A percentile compares a stretch with the other conserved stretches of the same genome.
phyloP scores from a whole-genome alignment of 2,329 filamentous ascomycete genomes.

The Atkinsonella texensis region DNA sequence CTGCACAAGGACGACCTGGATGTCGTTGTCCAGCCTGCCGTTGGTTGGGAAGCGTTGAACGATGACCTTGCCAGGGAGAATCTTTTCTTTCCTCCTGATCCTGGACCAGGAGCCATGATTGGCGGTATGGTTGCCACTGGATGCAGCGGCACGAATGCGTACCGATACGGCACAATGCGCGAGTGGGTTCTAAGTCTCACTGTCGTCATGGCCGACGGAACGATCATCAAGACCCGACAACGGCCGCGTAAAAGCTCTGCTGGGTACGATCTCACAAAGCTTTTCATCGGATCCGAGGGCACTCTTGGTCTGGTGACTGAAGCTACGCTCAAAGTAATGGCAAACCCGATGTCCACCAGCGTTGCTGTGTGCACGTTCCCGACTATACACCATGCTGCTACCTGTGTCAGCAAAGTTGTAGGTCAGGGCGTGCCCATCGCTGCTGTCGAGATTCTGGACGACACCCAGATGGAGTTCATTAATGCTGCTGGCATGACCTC shows the following conservation, averaged over 20 bases:
- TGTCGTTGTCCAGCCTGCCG: slow-evolving; percentile 65
- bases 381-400: slow-evolving; percentile 56
- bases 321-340: slow-evolving; percentile 76
- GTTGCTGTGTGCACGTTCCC: slow-evolving; percentile 60
- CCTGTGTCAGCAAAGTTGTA: slow-evolving; percentile 72
- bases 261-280: slow-evolving; percentile 80
- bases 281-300: slow-evolving; percentile 85
- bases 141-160: slow-evolving; percentile 73
- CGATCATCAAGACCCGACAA: slow-evolving; percentile 79
- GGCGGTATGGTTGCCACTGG: slow-evolving; percentile 75
- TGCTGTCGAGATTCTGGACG: slow-evolving; percentile 86
- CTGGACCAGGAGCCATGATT: slow-evolving; percentile 84
- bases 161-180: slow-evolving; percentile 87
- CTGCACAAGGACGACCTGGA: slow-evolving; percentile 70
- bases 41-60: slow-evolving; percentile 81
- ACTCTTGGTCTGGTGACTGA: slow-evolving; percentile 87
- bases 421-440: slow-evolving; percentile 72
- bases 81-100: slow-evolving; percentile 86
- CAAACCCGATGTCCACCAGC: slow-evolving; percentile 64
- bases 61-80: slow-evolving; percentile 60
- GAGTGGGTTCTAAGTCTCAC: slow-evolving; percentile 86
- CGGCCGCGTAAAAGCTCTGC: slow-evolving; percentile 81
- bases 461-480: slow-evolving; percentile 71
- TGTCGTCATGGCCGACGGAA: slow-evolving; percentile 82
- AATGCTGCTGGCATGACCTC: slow-evolving; percentile 54